phyloP scores from a whole-genome alignment of 495 filamentous ascomycete species.

The Cetradonia linearis region DNA sequence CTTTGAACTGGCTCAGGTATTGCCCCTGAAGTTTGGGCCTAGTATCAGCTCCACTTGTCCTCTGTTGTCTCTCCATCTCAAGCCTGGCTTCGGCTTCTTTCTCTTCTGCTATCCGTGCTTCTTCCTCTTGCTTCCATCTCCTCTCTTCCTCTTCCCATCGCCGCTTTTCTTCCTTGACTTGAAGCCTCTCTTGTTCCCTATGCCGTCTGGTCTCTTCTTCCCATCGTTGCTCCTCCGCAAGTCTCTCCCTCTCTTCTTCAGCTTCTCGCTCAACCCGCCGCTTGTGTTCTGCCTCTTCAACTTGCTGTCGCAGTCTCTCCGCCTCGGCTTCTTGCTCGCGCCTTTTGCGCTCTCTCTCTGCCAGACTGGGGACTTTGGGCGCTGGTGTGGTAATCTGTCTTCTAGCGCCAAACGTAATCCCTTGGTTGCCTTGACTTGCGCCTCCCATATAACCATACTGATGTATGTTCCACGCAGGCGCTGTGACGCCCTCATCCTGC shows the following conservation, averaged over 20 bases:
- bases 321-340: conserved; percentile 45
- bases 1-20: conserved; percentile 77
- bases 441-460: conserved; percentile 99
- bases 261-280: conserved; percentile 53
- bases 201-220: conserved; percentile 62
- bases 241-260: conserved; percentile 56
- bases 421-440: conserved; percentile 90
- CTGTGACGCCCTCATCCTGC: conserved; percentile 65
- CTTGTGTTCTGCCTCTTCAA: conserved; percentile 55
- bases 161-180: conserved; percentile 64
- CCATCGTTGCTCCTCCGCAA: conserved; percentile 69
- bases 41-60: conserved; percentile 48
- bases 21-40: conserved; percentile 59
- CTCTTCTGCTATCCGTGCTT: conserved; percentile 62
- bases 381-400: conserved; percentile 82
- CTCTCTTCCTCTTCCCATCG: conserved; percentile 80
- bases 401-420: conserved; percentile 80
- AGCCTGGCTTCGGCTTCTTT: conserved; percentile 56
- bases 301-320: conserved; percentile 49
- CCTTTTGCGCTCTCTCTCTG: conserved; percentile 53
- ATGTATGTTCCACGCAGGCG: conserved; percentile 96
- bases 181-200: conserved; percentile 57
- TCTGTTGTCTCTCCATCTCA: conserved; percentile 54
- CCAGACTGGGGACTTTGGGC: conserved; percentile 66
- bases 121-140: conserved; percentile 73